phyloP scores from a whole-genome alignment of 2,329 filamentous ascomycete genomes.

The Myriosclerotinia duriaeana region DNA sequence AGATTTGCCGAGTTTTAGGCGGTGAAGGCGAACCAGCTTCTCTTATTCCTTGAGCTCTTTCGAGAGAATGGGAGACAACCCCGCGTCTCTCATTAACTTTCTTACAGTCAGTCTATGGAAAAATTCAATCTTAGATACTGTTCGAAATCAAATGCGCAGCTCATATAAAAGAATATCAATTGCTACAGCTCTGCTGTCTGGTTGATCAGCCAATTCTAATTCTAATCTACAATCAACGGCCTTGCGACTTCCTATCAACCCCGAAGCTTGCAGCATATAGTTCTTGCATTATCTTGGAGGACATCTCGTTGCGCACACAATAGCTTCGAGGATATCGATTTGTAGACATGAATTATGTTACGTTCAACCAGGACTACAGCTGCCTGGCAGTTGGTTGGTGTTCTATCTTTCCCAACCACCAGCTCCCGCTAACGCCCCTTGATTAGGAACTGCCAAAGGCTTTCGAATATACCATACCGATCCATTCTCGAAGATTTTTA shows the following conservation, averaged over 20 bases:
- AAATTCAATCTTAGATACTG: neutral
- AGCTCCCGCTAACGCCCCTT: conserved; percentile 17
- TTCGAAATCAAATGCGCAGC: conserved; percentile 22
- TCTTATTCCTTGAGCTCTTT: conserved; percentile 6
- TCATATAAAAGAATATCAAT: conserved; percentile 15
- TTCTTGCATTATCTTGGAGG: conserved; percentile 12
- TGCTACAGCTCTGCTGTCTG: conserved; percentile 21
- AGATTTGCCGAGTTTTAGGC: conserved; percentile 15
- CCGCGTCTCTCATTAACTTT: conserved; percentile 13
- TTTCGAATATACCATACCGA: conserved; percentile 97
- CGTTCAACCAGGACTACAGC: conserved; percentile 98
- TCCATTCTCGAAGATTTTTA: conserved; percentile 92
- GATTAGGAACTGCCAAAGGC: conserved; percentile 80
- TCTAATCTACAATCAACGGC: neutral
- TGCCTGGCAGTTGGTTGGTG: conserved; percentile 88
- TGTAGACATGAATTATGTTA: conserved; percentile 94
- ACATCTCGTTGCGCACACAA: neutral
- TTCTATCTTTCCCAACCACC: conserved; percentile 9
- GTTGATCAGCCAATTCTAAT: conserved; percentile 14
- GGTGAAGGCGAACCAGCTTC: neutral
- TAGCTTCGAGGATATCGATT: conserved; percentile 17
- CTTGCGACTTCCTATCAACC: conserved; percentile 7
- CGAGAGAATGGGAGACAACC: conserved; percentile 15
- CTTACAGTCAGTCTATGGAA: conserved; percentile 1
- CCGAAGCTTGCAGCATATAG: conserved; percentile 7